phyloP scores from a whole-genome alignment of 2,329 filamentous ascomycete genomes.

The Fusarium tuaranense region DNA sequence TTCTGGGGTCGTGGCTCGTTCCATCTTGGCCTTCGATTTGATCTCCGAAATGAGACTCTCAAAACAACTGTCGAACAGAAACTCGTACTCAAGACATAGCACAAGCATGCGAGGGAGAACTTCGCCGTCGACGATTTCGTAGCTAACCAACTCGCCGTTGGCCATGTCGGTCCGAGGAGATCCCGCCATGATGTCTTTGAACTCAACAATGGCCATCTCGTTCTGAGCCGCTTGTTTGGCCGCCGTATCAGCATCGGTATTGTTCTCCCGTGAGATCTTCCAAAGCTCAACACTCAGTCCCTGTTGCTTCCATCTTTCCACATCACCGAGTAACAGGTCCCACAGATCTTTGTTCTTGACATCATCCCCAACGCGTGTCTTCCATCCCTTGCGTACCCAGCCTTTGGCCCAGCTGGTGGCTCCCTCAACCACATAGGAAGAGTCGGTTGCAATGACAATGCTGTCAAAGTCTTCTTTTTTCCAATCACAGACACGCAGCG shows the following conservation, averaged over 20 bases:
- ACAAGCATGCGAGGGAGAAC: not conserved
- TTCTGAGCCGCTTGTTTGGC: slow-evolving; percentile 49
- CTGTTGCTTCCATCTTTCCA: slow-evolving; percentile 45
- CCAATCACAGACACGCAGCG: slow-evolving; percentile 35
- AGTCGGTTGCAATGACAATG: slow-evolving; percentile 54
- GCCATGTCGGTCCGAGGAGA: not conserved
- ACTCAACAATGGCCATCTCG: not conserved
- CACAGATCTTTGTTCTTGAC: slow-evolving; percentile 67
- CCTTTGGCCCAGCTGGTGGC: slow-evolving; percentile 10
- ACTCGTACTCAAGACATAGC: slow-evolving; percentile 8
- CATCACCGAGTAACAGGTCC: slow-evolving; percentile 58
- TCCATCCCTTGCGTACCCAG: slow-evolving; percentile 57
- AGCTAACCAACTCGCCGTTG: not conserved
- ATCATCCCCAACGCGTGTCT: slow-evolving; percentile 41
- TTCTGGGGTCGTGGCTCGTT: slow-evolving; percentile 1
- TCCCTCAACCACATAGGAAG: slow-evolving; percentile 22
- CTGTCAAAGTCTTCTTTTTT: slow-evolving; percentile 43
- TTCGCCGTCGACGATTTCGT: no score
- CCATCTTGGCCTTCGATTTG: slow-evolving; percentile 10
- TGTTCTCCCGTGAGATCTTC: slow-evolving; percentile 58
- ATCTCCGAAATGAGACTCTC: not conserved
- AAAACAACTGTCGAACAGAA: not conserved
- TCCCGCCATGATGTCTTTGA: not conserved
- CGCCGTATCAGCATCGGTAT: slow-evolving; percentile 54
- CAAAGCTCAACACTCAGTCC: slow-evolving; percentile 59